Base-by-base conservation (phyloP, 2,329 filamentous ascomycete species). In the Phialocephala subalpina region DNA sequence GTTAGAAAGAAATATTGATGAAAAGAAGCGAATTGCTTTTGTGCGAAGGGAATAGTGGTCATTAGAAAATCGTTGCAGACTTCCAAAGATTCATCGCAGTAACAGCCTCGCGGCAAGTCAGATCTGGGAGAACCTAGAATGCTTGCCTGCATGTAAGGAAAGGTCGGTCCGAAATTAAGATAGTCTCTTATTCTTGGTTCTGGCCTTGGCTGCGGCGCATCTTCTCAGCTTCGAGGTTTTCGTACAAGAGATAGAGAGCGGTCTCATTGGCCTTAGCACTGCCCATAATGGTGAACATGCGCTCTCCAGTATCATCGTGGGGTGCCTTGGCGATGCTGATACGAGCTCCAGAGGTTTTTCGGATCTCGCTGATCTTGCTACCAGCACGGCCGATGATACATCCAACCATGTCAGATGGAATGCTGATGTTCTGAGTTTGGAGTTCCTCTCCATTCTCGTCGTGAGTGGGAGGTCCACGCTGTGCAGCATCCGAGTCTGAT, bases 201-300 rank as follows among this genome's bases (percentile, higher is more conserved):
- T 67, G 84, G 63, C 89, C 87, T 82, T 97, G 92, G 84, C 93
- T 97, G 78, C 96, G 93, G 75, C 96, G 93, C 90, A 97, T 97
- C 88, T 99, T 99, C 85, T 99, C 96, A 18, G 94, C 95, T 83
- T 99, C 96, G 60, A 99, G 88, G 81, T 99, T 99, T 86, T 99
- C 96, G 79, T 99, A 99, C 70, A 99, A 85, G 62, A 99, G 89
- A 81, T 97, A 97, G 33, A 99, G 86, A 4, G 96, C 96, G 73
- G 94, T 95, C 82, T 99, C 96, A 76, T 99, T 99, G 70, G 94
- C 93, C 81, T 91, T 91, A 67, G 93, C 90, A 67, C 92, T 97
- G 73, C 96, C 96, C 87, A 97, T 97, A 78, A 99, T 99, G 77
- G 96, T 99, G 83, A 99, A 99, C 96, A 99, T 99, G 76, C 96